Conservation (phyloP, 331 rosid species). For the Stylosanthes scabra region DNA sequence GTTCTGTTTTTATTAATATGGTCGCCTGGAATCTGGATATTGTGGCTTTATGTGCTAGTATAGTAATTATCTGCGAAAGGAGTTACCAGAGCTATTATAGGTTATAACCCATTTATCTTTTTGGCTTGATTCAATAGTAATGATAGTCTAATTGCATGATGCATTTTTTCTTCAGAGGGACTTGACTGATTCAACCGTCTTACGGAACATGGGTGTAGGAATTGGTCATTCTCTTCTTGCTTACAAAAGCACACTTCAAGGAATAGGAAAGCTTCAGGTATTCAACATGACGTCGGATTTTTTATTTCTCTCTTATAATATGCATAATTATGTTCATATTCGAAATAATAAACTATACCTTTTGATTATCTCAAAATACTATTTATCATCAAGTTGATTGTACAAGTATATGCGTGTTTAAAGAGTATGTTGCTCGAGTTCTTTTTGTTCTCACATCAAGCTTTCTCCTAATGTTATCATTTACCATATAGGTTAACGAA, state of each 20-base stretch:
- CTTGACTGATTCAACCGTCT: conserved; percentile 90
- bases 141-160: conserved; percentile 26
- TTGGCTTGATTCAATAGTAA: conserved; percentile 8
- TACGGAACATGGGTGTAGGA: conserved; percentile 83
- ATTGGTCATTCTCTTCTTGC: conserved; percentile 85
- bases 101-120: background rate
- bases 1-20: background rate
- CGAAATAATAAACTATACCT: conserved; percentile 8
- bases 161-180: conserved; percentile 56
- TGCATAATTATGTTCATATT: conserved; percentile 15
- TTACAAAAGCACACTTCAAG: conserved; percentile 80
- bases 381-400: conserved; percentile 16
- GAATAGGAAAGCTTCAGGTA: conserved; percentile 84
- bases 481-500: conserved; percentile 64
- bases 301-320: conserved; percentile 3
- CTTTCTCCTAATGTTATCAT: conserved; percentile 32
- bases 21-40: conserved; percentile 25
- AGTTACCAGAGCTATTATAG: background rate
- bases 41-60: background rate
- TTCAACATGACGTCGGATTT: conserved; percentile 24
- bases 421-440: conserved; percentile 3
- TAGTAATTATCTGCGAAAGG: too few relatives aligned
- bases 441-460: conserved; percentile 2
- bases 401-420: conserved; percentile 22
- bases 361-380: conserved; percentile 22